Base-by-base conservation (phyloP, 805 yeast genomes). In the Candida maris region DNA sequence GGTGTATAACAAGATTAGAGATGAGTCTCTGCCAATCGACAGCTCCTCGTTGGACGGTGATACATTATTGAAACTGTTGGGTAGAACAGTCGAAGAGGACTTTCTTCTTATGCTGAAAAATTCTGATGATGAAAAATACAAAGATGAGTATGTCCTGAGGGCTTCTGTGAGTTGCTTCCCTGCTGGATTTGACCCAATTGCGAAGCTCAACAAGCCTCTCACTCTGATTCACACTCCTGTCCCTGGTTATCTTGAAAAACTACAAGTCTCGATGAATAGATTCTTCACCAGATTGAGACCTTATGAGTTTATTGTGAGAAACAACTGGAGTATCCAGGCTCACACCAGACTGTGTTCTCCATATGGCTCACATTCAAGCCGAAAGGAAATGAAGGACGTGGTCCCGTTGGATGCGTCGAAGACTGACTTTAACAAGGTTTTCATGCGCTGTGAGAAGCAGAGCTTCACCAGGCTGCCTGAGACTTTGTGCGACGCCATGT, bases 271-370 rank as follows among this genome's bases (percentile, higher is more conserved):
- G 16, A 84, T 84, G 91, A 76, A 75, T 50, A 71, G 70, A 46
- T 84, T 78, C 52, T 84, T 84, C 55, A 64, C 67, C 19, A 69
- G 76, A 42, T 52, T 83, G 41, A 66, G 69, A 45, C 70, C 75
- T 3, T 65, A 70, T 20, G 74, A 75, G 37, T 68, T 70, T 32
- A 81, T 83, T 52, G 75, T 74, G 41, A 68, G 93, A 39, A 70
- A 69, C 47, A 84, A 84, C 44, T 84, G 88, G 85, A 68, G 81
- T 0, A 58, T 84, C 17, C 93, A 84, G 52, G 67, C 78, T 1
- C 85, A 79, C 49, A 62, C 68, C 32, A 64, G 61, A 27, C 46
- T 75, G n/a, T 68, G 65, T 39, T 71, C 73, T 2, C 70, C 76
- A 30, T 51, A 57, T 12, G 71, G 67, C 6, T 62, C 65, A 27